Percentiles rank a stretch among this genome's conserved stretches.
phyloP scores from a whole-genome alignment of 2,329 filamentous ascomycete species.

The Pseudocercospora vitis region DNA sequence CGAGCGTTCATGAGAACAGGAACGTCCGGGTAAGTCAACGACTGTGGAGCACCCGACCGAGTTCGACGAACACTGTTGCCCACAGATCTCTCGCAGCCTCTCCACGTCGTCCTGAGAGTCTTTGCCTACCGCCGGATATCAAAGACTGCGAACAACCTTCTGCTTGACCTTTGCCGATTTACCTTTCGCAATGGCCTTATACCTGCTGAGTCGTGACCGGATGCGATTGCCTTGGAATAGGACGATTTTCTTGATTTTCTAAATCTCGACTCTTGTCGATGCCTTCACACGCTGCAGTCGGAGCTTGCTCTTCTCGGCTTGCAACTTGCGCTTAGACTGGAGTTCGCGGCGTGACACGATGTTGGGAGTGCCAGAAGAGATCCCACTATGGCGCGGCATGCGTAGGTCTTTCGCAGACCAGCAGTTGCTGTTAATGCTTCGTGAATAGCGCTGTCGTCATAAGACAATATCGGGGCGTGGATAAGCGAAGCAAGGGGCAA shows the following conservation, averaged over 20 bases:
- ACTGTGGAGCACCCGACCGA: not conserved
- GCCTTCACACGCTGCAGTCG: not conserved
- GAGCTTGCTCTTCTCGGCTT: not conserved
- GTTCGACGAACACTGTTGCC: not conserved
- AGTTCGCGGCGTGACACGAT: not conserved
- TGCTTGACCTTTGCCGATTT: not conserved
- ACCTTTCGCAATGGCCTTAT: constrained; percentile 4
- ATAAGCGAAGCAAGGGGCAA: constrained; percentile 4
- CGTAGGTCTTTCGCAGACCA: not conserved
- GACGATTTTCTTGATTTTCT: not conserved
- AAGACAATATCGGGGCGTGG: constrained; percentile 1
- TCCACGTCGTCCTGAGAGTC: not conserved
- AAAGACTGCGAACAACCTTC: constrained; percentile 5
- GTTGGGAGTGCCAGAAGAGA: not conserved
- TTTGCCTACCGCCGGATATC: not conserved
- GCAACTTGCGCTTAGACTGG: not conserved
- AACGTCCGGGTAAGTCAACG: not conserved
- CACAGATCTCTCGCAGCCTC: not conserved
- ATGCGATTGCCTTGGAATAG: not conserved
- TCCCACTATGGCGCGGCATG: constrained; percentile 2
- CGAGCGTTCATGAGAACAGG: not conserved
- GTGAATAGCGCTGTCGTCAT: constrained; percentile 8
- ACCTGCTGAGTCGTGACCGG: not conserved
- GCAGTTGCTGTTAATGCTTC: constrained; percentile 1
- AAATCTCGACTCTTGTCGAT: not conserved